Evolutionary conservation across 2,329 filamentous ascomycete species (phyloP), one percentile per base, ranked within the genome.

Genomic region (Ilyonectria robusta): DNA sequence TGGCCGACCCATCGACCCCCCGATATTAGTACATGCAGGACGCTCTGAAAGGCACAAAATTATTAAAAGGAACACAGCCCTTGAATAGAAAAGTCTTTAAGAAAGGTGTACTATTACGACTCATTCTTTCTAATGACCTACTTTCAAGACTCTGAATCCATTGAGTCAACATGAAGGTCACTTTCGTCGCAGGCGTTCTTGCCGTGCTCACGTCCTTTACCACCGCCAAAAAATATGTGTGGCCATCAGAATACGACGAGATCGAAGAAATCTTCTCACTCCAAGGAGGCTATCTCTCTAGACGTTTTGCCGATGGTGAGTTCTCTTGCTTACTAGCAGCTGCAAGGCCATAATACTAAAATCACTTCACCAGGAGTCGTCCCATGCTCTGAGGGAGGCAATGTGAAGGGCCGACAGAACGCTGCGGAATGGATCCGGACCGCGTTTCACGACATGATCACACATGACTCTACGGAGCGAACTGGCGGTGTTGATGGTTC

Each of bases 371-470:
- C 5, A 76, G 75, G 70, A 6, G 46, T 76, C 2, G 48, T 57
- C 17, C 68, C 59, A 9, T 76, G 75, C 35, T 50, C 57, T 0
- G 66, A 72, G 29, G 73, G 75, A 6, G 61, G 44, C n/a, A 67
- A 59, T 9, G 26, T 64, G 0, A 59, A 64, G 1, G 71, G 71
- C 11, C 62, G 59, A 9, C 72, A 72, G 11, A 77, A 77, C 47
- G 55, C 72, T 2, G 74, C 74, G 8, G 74, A 77, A 68, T 77
- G 74, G 71, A 73, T 77, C 17, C 70, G 75, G 19, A 72, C 69
- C 5, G 74, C 75, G 2, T 77, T 77, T 26, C 75, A 77, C 48
- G 75, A 76, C 17, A 69, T 66, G 19, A 69, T 75, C 7, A 77
- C 74, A 1, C 70, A 76, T 19, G 66, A 77, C 33, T 58, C 58